These are phyloP conservation scores for Physcomitrium patens DNA, from an alignment of 225 moss, liverwort and hornwort species.

Conservation along the genomic window DNA sequence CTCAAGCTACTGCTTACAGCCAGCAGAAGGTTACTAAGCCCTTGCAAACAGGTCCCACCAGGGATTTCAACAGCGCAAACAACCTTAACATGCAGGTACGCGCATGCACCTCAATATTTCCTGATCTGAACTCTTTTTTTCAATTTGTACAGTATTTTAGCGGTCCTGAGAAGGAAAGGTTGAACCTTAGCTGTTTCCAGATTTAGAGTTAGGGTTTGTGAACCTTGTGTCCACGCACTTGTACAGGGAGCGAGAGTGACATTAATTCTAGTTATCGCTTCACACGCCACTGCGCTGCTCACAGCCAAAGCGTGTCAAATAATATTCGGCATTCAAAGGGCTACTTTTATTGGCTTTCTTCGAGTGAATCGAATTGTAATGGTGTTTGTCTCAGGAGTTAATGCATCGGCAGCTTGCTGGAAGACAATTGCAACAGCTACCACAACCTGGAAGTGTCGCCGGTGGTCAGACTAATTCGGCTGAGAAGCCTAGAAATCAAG, in stretches of 20 bases:
- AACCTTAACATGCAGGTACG: slow-evolving; percentile 63
- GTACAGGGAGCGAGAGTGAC: too few relatives aligned
- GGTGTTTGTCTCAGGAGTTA: slow-evolving; percentile 51
- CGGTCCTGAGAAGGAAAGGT: background rate
- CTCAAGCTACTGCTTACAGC: slow-evolving; percentile 56
- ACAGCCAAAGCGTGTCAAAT: background rate
- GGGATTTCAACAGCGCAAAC: slow-evolving; percentile 55
- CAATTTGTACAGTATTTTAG: background rate
- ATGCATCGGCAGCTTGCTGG: slow-evolving; percentile 73
- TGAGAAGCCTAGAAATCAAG: slow-evolving; percentile 68
- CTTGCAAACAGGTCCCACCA: slow-evolving; percentile 45
- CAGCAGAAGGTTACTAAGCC: slow-evolving; percentile 61
- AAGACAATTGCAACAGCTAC: slow-evolving; percentile 63
- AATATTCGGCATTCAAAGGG: slow-evolving; percentile 19
- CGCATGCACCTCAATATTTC: slow-evolving; percentile 15
- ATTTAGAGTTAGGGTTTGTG: background rate
- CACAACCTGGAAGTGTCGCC: slow-evolving; percentile 48
- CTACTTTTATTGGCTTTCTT: background rate
- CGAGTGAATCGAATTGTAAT: slow-evolving; percentile 22
- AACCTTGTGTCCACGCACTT: background rate
- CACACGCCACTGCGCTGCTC: background rate
- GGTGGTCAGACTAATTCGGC: slow-evolving; percentile 53
- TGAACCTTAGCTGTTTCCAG: background rate
- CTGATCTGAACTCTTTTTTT: background rate
- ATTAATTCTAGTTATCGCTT: background rate